Base-by-base conservation (phyloP, 2,329 filamentous ascomycete species). In the Furcasterigmium sp. region DNA sequence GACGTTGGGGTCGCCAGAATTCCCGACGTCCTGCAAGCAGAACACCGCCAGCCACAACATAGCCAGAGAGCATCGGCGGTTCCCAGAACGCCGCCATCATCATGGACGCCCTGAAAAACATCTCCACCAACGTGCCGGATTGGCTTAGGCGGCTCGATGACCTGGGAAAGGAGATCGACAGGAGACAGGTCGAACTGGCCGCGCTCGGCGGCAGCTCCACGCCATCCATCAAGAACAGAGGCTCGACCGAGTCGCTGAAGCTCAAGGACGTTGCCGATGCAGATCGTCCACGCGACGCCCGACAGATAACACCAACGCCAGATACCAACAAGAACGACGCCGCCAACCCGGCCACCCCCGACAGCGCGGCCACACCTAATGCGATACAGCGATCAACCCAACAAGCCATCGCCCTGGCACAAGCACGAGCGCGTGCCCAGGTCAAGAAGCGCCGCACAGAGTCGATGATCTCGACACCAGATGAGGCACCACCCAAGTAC, bases 141-240 rank as follows among this genome's bases (percentile, higher is more conserved):
- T 84, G 80, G 80, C 64, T 76, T 29, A 65, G 65, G 46, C 72
- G 76, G 18, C 69, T 84, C 36, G 75, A 82, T 48, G 74, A 81
- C 41, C 70, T 84, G 45, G 80, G 71, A 54, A 67, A 69, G 46
- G 74, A 84, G 58, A 80, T 84, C 46, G 72, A 78, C 46, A 67
- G 75, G 54, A 78, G 80, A 46, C 80, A 84, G 64, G 62, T 67
- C 40, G 78, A 83, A 55, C 67, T 84, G 44, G 80, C 78, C 28
- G 67, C 68, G 45, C 57, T 76, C 44, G 64, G 60, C 39, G 58
- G 57, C 20, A 55, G 49, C 19, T 52, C 56, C 25, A 58, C 62
- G 30, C 67, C 60, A 45, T 75, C 73, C 3, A 53, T 77, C 14
- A 65, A 70, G 44, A 75, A 75, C 49, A 68, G 68, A 42, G 74